A percentile compares a stretch with the other conserved stretches of the same genome.
These are phyloP conservation scores for Blastobotrys raffinosifermentans DNA, from an alignment of 1,139 yeast genomes.

Conservation along the genomic window DNA sequence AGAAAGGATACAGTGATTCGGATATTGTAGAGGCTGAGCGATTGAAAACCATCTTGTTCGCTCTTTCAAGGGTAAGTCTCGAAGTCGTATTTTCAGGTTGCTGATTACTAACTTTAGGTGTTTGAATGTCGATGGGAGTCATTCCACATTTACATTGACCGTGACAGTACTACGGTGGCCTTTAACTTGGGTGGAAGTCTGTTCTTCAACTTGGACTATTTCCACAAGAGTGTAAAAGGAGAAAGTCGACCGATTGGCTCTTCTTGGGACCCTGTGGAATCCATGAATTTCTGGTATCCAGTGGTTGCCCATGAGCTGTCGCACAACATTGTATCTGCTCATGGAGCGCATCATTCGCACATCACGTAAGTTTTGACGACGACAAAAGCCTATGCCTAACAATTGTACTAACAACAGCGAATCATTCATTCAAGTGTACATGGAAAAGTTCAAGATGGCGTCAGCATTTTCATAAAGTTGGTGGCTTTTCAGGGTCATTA, in stretches of 20 bases:
- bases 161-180: constrained; percentile 27
- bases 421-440: constrained; percentile 1
- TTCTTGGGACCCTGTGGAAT: constrained; percentile 17
- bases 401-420: neutral
- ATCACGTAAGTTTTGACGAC: constrained; percentile 33
- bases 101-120: constrained; percentile 12
- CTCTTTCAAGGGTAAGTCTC: constrained; percentile 10
- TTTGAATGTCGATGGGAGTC: constrained; percentile 20
- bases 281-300: constrained; percentile 36
- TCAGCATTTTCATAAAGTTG: constrained; percentile 1
- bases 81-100: neutral
- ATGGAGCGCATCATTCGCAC: constrained; percentile 36
- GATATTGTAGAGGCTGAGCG: constrained; percentile 10
- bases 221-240: constrained; percentile 15
- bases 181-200: constrained; percentile 35
- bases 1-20: neutral
- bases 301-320: constrained; percentile 40
- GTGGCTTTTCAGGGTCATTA: neutral
- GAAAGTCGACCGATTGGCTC: constrained; percentile 14
- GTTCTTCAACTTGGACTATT: constrained; percentile 35
- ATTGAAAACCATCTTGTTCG: constrained; percentile 12
- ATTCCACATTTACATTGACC: constrained; percentile 30
- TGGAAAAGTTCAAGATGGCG: neutral
- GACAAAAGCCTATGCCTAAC: no score
- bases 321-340: constrained; percentile 34